Evolutionary conservation across 305 asterid genomes (phyloP).

Genomic region (Fraxinus ornus): DNA sequence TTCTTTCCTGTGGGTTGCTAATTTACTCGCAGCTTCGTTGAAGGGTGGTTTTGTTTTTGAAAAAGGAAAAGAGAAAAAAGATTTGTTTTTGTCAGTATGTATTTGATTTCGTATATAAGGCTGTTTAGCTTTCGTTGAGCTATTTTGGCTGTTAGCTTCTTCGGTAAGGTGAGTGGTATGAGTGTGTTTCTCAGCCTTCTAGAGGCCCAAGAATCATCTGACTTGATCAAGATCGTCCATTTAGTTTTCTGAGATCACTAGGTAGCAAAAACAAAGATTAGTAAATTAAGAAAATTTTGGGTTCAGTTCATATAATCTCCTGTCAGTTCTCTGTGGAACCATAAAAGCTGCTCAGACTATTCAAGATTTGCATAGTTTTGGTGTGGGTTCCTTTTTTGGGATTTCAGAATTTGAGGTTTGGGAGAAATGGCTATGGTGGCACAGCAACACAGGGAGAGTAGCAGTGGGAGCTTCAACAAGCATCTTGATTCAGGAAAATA

Average conservation of each 20-base stretch:
- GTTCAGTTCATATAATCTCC: constrained; percentile 35
- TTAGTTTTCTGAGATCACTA: constrained; percentile 36
- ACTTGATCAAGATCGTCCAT: constrained; percentile 48
- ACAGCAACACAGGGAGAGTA: constrained; percentile 68
- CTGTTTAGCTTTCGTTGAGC: constrained; percentile 54
- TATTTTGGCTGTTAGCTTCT: constrained; percentile 63
- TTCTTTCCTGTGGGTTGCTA: constrained; percentile 17
- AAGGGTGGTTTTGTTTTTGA: constrained; percentile 23
- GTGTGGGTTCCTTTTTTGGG: constrained; percentile 10
- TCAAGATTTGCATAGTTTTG: constrained; percentile 10
- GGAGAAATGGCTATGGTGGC: constrained; percentile 81
- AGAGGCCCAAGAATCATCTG: constrained; percentile 43
- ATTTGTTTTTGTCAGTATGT: constrained; percentile 27
- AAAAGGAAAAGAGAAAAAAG: constrained; percentile 14
- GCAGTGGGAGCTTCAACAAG: constrained; percentile 70
- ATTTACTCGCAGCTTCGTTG: constrained; percentile 21
- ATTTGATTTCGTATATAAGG: constrained; percentile 25
- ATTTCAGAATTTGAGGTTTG: constrained; percentile 5
- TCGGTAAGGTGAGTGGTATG: constrained; percentile 36
- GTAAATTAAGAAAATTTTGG: constrained; percentile 11
- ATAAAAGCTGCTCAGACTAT: constrained; percentile 10
- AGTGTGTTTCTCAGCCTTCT: constrained; percentile 40
- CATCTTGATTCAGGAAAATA: constrained; percentile 84
- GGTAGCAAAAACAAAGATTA: constrained; percentile 17
- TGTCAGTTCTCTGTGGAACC: constrained; percentile 26